Base-by-base conservation (phyloP, 1,139 yeast species). In the Neolecta irregularis region DNA sequence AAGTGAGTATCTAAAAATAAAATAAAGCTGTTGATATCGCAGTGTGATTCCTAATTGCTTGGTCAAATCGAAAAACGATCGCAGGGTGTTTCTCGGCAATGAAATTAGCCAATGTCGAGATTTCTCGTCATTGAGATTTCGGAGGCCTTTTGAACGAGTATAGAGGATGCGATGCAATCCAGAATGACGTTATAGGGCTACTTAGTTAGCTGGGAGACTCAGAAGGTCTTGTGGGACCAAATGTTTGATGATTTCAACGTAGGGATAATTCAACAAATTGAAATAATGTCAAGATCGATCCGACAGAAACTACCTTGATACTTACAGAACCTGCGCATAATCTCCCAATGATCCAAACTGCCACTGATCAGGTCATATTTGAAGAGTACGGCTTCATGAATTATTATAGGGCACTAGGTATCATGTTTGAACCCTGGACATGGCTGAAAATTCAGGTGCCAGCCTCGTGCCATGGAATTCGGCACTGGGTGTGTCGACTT, bases 201-300 rank as follows among this genome's bases (percentile, higher is more conserved):
- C 49, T 58, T 91, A 37, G 72, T 76, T 1, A 80, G 91, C 26
- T 91, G 98, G 98, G 93, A 81, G 44, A 60, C 80, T 1, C 85
- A 91, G 52, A 78, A 77, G 50, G 77, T 78, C n/a, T 68, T 91
- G 3, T 91, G 98, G 98, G 96, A 91, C 53, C 70, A 75, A 44
- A 65, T 79, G 52, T 57, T 75, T 46, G 36, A 23, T 19, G 37
- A 21, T 15, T 22, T 22, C n/a, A 16, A 18, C 8, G 39, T 36
- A 18, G 21, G n/a, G 13, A 39, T 6, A n/a, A 28, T 15, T 12
- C 23, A 34, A 15, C 15, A 7, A 4, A 12, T 11, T 15, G 17
- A 11, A 25, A 12, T 12, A 31, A 6, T 21, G 12, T 21, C 29
- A 28, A 34, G 17, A 11, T 26, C 20, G 33, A 26, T 35, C 30